Evolutionary conservation across 2,329 filamentous ascomycete species (phyloP).

Genomic region (Talaromyces piceae): DNA sequence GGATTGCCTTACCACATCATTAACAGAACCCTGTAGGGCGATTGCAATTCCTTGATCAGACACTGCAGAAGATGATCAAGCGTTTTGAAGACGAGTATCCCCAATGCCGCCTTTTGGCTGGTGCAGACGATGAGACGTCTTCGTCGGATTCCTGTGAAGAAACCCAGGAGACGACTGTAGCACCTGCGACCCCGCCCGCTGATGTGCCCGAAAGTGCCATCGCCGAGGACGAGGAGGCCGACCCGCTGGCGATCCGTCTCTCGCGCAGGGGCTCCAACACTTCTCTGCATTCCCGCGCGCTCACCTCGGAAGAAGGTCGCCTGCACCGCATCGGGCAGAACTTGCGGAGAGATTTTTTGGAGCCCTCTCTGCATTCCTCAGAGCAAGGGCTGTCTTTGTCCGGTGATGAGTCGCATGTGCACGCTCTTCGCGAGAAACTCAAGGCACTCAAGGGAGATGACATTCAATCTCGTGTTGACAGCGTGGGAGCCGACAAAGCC

Average conservation of each 20-base stretch:
- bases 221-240: constrained; percentile 34
- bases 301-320: constrained; percentile 61
- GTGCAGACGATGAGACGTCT: constrained; percentile 18
- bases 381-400: constrained; percentile 26
- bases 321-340: constrained; percentile 62
- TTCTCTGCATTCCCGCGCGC: constrained; percentile 57
- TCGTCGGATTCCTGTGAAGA: constrained; percentile 31
- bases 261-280: constrained; percentile 59
- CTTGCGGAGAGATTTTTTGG: constrained; percentile 56
- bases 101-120: constrained; percentile 44
- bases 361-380: constrained; percentile 37
- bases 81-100: constrained; percentile 96
- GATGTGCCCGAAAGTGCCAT: constrained; percentile 23
- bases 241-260: constrained; percentile 40
- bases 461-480: constrained; percentile 32
- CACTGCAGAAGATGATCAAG: constrained; percentile 82
- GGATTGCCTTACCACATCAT: background rate
- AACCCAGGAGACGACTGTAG: constrained; percentile 14
- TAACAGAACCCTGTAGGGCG: constrained; percentile 48
- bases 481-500: constrained; percentile 31
- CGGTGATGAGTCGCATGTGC: constrained; percentile 38
- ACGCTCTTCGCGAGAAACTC: constrained; percentile 36
- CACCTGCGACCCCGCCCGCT: constrained; percentile 25
- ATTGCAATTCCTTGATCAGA: constrained; percentile 79
- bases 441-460: constrained; percentile 38